phyloP scores from a whole-genome alignment of 129 eudicot species.

The Sambucus nigra region DNA sequence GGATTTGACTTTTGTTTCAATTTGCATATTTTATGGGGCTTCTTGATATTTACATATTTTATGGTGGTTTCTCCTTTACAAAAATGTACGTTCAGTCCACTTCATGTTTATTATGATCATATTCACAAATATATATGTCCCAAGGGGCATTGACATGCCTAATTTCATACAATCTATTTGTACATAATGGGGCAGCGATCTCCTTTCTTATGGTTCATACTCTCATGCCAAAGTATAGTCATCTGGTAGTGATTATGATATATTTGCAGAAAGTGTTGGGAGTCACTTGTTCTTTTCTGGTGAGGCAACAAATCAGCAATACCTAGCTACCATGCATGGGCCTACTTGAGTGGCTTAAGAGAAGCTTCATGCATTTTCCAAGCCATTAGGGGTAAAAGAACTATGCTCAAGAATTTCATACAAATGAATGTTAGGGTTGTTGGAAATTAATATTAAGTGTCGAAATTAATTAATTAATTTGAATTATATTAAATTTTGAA shows the following conservation, averaged over 20 bases:
- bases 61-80: constrained; percentile 1
- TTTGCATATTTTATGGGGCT: too few relatives aligned
- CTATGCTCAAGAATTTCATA: constrained; percentile 26
- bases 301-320: constrained; percentile 86
- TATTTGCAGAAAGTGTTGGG: constrained; percentile 79
- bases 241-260: constrained; percentile 77
- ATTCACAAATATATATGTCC: constrained; percentile 67
- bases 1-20: too few relatives aligned
- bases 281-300: constrained; percentile 75
- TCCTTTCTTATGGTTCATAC: constrained; percentile 79
- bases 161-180: constrained; percentile 77
- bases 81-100: constrained; percentile 3
- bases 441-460: too few relatives aligned
- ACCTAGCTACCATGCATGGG: constrained; percentile 99
- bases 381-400: constrained; percentile 32
- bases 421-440: constrained; percentile 33
- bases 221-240: constrained; percentile 78
- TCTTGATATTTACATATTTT: too few relatives aligned
- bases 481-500: too few relatives aligned
- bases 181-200: constrained; percentile 87
- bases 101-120: constrained; percentile 3
- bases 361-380: constrained; percentile 73
- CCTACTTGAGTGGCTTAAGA: constrained; percentile 75
- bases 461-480: too few relatives aligned
- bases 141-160: constrained; percentile 75